Evolutionary conservation across 2,329 filamentous ascomycete genomes (phyloP), one percentile per base, ranked within the genome.

Genomic region (Aspergillus japonicus): DNA sequence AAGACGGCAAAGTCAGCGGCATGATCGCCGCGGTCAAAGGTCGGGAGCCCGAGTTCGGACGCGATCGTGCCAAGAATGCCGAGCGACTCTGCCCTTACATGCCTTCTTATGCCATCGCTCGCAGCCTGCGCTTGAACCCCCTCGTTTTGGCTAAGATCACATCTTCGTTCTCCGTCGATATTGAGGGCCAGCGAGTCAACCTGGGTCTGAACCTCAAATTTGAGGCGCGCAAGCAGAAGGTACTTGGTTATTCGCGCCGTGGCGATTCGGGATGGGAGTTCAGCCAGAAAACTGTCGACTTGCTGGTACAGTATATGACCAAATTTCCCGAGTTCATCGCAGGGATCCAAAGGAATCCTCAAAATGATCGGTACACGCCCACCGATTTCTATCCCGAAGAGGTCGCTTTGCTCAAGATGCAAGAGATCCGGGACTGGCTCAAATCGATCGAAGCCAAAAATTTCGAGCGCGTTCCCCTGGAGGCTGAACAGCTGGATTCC

Each of bases 151-250:
- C 93, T 76, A 99, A 96, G 82, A 90, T 99, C 69, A 98, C 95
- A 0, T 96, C 95, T 1, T 93, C 94, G 0, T 98, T 96, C 75
- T 90, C 89, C 57, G 90, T 99, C 59, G 86, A 87, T 19, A 87
- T 94, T 4, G 91, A 91, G 59, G 92, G 90, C 26, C 81, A 92
- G 60, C 90, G 91, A 68, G 83, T 96, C 63, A 99, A 99, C 69
- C 81, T 99, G 24, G 95, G 95, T 0, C 82, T 99, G 62, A 99
- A 99, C 71, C 83, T 99, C 66, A 99, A 99, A 75, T 99, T 99
- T 61, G 95, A 99, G 73, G 91, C 87, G 2, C 94, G 91, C 78
- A 96, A 97, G 77, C 84, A 93, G 68, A 99, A 99, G 79, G 95
- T 99, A 6, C 80, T 99, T 33, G 95, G 95, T 0, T 99, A 97